These are phyloP conservation scores for Lanmaoa rubissima DNA, from an alignment of 768 basidiomycete species.

Conservation along the genomic window DNA sequence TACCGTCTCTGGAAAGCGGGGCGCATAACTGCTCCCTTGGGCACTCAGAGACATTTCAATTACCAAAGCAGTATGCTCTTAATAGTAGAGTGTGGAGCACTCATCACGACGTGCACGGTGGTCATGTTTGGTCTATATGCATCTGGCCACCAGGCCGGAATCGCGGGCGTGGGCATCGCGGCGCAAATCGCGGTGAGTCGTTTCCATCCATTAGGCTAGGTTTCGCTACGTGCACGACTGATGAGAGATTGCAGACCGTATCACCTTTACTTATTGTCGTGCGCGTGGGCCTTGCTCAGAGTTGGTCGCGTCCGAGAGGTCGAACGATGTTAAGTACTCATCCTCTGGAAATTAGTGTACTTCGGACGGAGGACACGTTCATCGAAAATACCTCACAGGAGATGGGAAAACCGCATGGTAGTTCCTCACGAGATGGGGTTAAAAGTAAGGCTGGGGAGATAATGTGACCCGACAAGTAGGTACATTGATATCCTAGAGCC, in stretches of 20 bases:
- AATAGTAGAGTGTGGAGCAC: slow-evolving; percentile 19
- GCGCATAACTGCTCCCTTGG: background rate
- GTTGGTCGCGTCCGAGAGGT: background rate
- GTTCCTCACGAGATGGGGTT: background rate
- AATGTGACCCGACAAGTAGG: background rate
- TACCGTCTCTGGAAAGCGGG: slow-evolving; percentile 16
- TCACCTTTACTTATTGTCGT: slow-evolving; percentile 19
- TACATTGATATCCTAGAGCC: background rate
- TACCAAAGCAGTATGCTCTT: slow-evolving; percentile 16
- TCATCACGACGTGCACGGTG: slow-evolving; percentile 20
- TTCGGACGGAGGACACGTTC: background rate
- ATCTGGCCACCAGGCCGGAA: slow-evolving; percentile 10
- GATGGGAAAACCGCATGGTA: background rate
- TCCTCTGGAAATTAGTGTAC: slow-evolving; percentile 3
- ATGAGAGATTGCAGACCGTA: slow-evolving; percentile 9
- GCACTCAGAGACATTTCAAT: slow-evolving; percentile 1
- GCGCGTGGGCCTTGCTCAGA: slow-evolving; percentile 15
- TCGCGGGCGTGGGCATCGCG: slow-evolving; percentile 17
- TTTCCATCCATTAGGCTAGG: background rate
- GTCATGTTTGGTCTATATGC: slow-evolving; percentile 19
- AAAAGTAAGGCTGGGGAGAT: background rate
- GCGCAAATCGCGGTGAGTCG: slow-evolving; percentile 19
- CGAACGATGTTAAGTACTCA: background rate
- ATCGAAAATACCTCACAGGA: background rate
- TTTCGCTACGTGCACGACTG: background rate